Percentiles rank a stretch among this genome's conserved stretches.
These are phyloP conservation scores for Conoideocrella luteorostrata DNA, from an alignment of 2,329 filamentous ascomycete species.

Conservation along the genomic window DNA sequence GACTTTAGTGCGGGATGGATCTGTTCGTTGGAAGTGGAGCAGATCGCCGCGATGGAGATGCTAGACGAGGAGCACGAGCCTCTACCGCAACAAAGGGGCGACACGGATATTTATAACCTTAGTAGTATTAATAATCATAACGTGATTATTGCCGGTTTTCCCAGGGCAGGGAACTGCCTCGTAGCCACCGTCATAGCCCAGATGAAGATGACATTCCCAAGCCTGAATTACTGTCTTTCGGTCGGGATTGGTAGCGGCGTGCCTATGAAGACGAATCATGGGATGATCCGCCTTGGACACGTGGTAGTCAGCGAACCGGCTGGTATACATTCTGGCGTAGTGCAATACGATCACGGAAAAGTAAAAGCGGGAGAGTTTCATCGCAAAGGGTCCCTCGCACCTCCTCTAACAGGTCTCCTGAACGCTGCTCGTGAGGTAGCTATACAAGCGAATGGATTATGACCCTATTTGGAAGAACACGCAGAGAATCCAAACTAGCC, in stretches of 20 bases:
- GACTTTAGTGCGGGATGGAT: constrained; percentile 23
- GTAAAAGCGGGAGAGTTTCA: constrained; percentile 12
- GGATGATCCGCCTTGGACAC: constrained; percentile 17
- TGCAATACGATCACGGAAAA: constrained; percentile 17
- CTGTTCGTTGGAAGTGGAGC: constrained; percentile 20
- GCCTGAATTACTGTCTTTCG: constrained; percentile 15
- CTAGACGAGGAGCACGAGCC: constrained; percentile 18
- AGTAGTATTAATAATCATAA: constrained; percentile 24
- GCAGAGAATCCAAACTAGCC: too few relatives aligned
- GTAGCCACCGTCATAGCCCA: constrained; percentile 25
- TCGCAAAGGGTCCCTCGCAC: constrained; percentile 10
- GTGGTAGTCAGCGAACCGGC: constrained; percentile 16
- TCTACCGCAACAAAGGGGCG: constrained; percentile 6
- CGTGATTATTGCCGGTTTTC: constrained; percentile 25
- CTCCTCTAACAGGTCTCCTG: constrained; percentile 12
- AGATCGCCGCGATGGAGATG: constrained; percentile 18
- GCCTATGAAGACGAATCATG: constrained; percentile 12
- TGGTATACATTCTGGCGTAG: constrained; percentile 11
- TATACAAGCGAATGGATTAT: too few relatives aligned
- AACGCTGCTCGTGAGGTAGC: too few relatives aligned
- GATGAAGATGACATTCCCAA: constrained; percentile 27
- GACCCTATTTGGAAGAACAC: too few relatives aligned
- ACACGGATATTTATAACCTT: constrained; percentile 20
- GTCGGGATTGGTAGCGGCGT: constrained; percentile 19
- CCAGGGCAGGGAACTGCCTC: constrained; percentile 22